Percentiles rank a stretch among this genome's conserved stretches.
Evolutionary conservation across 768 basidiomycete genomes (phyloP).

Genomic region (Dentipellis sp.): DNA sequence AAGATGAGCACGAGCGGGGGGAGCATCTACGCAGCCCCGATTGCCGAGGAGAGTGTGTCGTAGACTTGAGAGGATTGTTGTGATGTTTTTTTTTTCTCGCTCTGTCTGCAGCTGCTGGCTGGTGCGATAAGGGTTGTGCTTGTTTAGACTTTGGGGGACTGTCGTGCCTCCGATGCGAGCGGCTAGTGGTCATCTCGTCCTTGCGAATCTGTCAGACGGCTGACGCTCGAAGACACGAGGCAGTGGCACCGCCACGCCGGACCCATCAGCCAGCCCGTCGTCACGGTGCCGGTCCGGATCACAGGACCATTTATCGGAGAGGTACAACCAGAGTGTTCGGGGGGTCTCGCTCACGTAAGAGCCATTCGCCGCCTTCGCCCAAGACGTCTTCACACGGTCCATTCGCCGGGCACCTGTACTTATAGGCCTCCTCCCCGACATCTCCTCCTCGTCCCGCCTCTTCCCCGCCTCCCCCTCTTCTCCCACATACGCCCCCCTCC

Average conservation of each 20-base stretch:
- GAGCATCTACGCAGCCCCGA: slow-evolving; percentile 14
- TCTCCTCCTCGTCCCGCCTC: slow-evolving; percentile 6
- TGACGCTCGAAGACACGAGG: slow-evolving; percentile 10
- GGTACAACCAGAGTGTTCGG: not conserved
- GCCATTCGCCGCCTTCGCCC: too few species aligned
- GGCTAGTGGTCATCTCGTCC: slow-evolving; percentile 11
- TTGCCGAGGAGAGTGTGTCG: slow-evolving; percentile 14
- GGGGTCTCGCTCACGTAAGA: slow-evolving; percentile 13
- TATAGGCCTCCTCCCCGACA: slow-evolving; percentile 18
- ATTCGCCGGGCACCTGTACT: slow-evolving; percentile 22
- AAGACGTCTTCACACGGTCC: slow-evolving; percentile 11
- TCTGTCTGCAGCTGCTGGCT: not conserved
- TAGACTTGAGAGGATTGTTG: not conserved
- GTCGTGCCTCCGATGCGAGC: slow-evolving; percentile 16
- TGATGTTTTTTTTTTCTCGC: not conserved
- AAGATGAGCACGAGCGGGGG: slow-evolving; percentile 24
- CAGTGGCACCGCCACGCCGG: not conserved
- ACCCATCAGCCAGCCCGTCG: too few species aligned
- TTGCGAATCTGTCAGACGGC: slow-evolving; percentile 8
- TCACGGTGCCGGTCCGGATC: too few species aligned
- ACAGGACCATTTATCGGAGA: too few species aligned
- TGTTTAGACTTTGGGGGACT: slow-evolving; percentile 11
- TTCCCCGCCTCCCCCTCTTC: slow-evolving; percentile 4
- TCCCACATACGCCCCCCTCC: slow-evolving; percentile 14
- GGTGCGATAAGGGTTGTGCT: not conserved